A percentile compares a stretch with the other conserved stretches of the same genome.
Conservation (phyloP, 1,139 yeast genomes). For the Yamadazyma oceani region DNA sequence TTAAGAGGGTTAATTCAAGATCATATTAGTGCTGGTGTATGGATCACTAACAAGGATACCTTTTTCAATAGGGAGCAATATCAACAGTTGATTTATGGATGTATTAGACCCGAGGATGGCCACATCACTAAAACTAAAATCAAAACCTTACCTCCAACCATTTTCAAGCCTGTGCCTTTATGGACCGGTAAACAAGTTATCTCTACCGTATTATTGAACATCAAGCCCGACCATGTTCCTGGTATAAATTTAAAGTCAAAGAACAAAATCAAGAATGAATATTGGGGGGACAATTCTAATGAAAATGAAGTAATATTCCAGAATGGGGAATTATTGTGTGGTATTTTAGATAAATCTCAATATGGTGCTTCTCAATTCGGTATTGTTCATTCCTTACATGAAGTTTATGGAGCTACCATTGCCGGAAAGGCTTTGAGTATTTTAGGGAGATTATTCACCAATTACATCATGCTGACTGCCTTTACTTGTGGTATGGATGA, state of each 20-base stretch:
- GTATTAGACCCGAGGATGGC: slow-evolving; percentile 98
- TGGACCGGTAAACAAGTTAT: slow-evolving; percentile 99
- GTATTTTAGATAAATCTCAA: slow-evolving; percentile 96
- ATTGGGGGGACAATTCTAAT: slow-evolving; percentile 83
- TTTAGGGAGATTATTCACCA: slow-evolving; percentile 90
- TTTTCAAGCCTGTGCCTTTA: slow-evolving; percentile 79
- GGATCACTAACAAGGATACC: slow-evolving; percentile 91
- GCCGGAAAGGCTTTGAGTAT: slow-evolving; percentile 92
- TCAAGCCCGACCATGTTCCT: slow-evolving; percentile 83
- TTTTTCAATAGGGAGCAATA: slow-evolving; percentile 89
- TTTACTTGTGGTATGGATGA: slow-evolving; percentile 99
- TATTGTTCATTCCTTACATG: slow-evolving; percentile 93
- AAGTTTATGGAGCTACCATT: slow-evolving; percentile 86
- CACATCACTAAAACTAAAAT: slow-evolving; percentile 76
- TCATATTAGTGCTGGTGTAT: slow-evolving; percentile 98
- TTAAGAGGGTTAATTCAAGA: slow-evolving; percentile 99
- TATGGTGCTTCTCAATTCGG: slow-evolving; percentile 98
- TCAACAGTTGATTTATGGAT: slow-evolving; percentile 91
- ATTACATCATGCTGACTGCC: slow-evolving; percentile 88
- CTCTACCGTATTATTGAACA: slow-evolving; percentile 82
- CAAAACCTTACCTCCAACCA: slow-evolving; percentile 84
- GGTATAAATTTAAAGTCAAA: slow-evolving; percentile 83
- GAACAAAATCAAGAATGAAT: slow-evolving; percentile 90
- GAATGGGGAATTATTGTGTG: slow-evolving; percentile 85
- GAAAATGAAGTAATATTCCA: slow-evolving; percentile 86